Conservation (phyloP, 208 protist genomes). For the Lotmaria passim region DNA sequence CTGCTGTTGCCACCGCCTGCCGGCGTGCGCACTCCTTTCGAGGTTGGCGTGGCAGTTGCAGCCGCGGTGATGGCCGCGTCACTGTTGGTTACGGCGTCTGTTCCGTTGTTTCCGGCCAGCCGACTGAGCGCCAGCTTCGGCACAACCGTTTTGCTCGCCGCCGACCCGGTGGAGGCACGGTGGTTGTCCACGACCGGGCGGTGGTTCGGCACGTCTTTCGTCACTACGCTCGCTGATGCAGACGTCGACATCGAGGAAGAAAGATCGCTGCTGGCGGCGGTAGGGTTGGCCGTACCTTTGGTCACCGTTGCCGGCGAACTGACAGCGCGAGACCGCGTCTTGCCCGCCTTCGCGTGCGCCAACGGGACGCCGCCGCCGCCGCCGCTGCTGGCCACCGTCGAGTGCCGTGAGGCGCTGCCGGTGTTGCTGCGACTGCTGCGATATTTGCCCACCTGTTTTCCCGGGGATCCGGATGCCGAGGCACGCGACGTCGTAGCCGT, state of each 20-base stretch:
- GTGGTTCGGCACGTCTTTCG: conserved; percentile 6
- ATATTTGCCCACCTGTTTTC: background rate
- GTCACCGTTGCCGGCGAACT: background rate
- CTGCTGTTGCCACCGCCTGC: background rate
- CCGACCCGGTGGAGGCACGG: background rate
- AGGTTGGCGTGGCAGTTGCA: background rate
- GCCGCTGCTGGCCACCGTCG: background rate
- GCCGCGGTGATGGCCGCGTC: background rate
- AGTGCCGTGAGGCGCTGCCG: conserved; percentile 3
- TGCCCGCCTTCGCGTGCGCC: background rate
- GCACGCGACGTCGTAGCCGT: conserved; percentile 1
- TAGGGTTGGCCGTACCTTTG: background rate
- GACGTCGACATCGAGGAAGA: background rate
- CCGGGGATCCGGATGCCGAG: background rate
- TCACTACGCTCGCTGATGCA: background rate
- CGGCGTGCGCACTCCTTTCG: background rate
- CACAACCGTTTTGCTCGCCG: conserved; percentile 2
- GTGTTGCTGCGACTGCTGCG: conserved; percentile 12
- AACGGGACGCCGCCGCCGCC: background rate
- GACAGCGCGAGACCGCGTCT: background rate
- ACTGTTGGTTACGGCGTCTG: too few species aligned
- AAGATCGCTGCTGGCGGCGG: background rate
- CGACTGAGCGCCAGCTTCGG: conserved; percentile 12
- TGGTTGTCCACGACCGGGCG: background rate
- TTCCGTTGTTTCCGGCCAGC: background rate